Conservation (phyloP, 1,284 basidiomycete species). For the Schizopora paradoxa region DNA sequence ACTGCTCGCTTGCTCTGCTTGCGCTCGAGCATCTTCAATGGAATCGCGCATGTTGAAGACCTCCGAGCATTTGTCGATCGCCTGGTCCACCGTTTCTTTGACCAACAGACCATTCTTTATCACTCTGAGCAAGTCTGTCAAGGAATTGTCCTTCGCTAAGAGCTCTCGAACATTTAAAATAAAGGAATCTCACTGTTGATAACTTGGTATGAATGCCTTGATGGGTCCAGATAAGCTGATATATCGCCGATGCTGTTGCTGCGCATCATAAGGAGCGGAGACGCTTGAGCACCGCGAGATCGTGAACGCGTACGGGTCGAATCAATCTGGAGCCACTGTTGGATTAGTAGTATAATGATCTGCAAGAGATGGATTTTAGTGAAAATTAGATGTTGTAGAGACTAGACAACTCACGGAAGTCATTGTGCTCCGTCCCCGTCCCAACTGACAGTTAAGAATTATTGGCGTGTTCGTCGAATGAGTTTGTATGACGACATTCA, state of each 20-base stretch:
- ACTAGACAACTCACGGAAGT: slow-evolving; percentile 57
- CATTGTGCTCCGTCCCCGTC: slow-evolving; percentile 88
- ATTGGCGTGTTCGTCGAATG: slow-evolving; percentile 74
- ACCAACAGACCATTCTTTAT: slow-evolving; percentile 85
- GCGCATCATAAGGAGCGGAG: slow-evolving; percentile 17
- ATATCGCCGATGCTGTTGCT: slow-evolving; percentile 11
- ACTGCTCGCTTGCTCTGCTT: slow-evolving; percentile 74
- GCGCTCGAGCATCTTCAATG: slow-evolving; percentile 76
- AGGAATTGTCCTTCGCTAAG: too few relatives aligned
- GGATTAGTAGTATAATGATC: slow-evolving; percentile 83
- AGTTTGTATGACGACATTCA: slow-evolving; percentile 78
- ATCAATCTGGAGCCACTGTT: slow-evolving; percentile 69
- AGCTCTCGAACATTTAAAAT: not conserved
- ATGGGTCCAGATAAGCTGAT: slow-evolving; percentile 25
- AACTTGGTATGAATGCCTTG: slow-evolving; percentile 68
- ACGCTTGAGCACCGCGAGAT: slow-evolving; percentile 3
- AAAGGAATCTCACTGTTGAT: slow-evolving; percentile 58
- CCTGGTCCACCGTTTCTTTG: slow-evolving; percentile 86
- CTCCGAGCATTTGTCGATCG: slow-evolving; percentile 83
- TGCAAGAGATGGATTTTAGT: slow-evolving; percentile 25
- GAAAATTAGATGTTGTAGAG: not conserved
- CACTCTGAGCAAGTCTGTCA: slow-evolving; percentile 82
- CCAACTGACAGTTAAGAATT: slow-evolving; percentile 95
- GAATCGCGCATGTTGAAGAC: slow-evolving; percentile 84
- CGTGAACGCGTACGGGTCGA: slow-evolving; percentile 1